These are phyloP conservation scores for Globisporangium uncinulatum DNA, from an alignment of 352 stramenopile species.

Conservation along the genomic window DNA sequence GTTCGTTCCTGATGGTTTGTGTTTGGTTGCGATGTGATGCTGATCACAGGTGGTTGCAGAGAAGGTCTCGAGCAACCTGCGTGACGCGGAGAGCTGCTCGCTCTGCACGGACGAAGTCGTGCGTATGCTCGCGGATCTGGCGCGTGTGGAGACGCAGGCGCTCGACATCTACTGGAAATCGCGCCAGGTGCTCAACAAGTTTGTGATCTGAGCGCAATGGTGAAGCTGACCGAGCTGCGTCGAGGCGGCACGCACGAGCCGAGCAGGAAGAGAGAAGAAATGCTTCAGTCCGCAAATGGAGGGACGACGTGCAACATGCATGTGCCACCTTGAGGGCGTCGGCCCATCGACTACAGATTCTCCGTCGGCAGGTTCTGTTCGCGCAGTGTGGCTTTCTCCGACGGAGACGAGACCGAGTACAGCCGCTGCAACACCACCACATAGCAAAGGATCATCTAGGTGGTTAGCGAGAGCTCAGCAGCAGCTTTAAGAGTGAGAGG, in stretches of 20 bases:
- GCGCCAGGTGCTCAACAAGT: constrained; percentile 33
- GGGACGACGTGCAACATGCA: neutral
- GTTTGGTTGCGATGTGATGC: neutral
- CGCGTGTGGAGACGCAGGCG: constrained; percentile 32
- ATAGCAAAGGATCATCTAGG: neutral
- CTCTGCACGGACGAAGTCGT: constrained; percentile 46
- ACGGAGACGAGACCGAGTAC: constrained; percentile 65
- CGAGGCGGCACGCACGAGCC: neutral
- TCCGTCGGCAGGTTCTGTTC: constrained; percentile 60
- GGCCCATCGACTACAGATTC: constrained; percentile 25
- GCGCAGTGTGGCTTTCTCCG: constrained; percentile 59
- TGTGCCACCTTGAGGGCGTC: neutral
- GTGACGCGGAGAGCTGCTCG: constrained; percentile 18
- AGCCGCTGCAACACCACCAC: constrained; percentile 29
- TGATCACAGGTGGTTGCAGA: constrained; percentile 23
- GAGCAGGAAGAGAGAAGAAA: too few species aligned
- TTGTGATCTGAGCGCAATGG: constrained; percentile 22
- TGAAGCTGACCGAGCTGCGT: neutral
- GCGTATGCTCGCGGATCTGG: constrained; percentile 30
- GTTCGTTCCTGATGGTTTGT: neutral
- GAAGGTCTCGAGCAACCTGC: constrained; percentile 24
- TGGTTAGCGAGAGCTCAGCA: neutral
- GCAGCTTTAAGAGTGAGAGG: neutral
- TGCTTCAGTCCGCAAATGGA: neutral
- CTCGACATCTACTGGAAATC: constrained; percentile 55